Base-by-base conservation (phyloP, 345 rosid genomes). In the Sisymbrium altissimum region DNA sequence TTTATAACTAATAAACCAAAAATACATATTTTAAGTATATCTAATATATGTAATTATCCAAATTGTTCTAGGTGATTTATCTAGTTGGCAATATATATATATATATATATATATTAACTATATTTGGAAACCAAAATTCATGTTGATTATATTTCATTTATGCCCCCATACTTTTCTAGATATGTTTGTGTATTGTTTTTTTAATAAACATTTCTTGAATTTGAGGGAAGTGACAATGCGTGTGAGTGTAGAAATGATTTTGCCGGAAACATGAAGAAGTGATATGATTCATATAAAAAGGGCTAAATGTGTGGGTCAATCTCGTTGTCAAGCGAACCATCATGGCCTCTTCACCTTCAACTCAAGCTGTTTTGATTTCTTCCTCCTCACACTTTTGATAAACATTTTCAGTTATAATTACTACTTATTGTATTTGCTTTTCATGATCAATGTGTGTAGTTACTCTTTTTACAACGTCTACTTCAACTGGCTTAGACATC, bases 181-280 rank as follows among this genome's bases (percentile, higher is more conserved):
- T 45, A 23, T 45, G 50, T 15, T 45, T 15, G 50, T 45, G 50
- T 45, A 6, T 9, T 21, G 3, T 49, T 18, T 10, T 48, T 23
- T 23, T 9, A 13, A 49, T 49, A 19, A 19, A 19, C 54, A 49
- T 49, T 50, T 50, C 35, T 25, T 27, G 18, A 12, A 55, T 56
- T 38, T 30, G 65, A 70, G 64, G 64, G 71, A 44, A 45, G 50
- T 66, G 78, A 46, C 7, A 46, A 74, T 74, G 72, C 72, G 78
- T 74, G 66, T 58, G 58, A 38, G 18, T 74, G 15, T 17, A 57
- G 67, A 66, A 39, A 74, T 74, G 60, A 74, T 66, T 25, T 56
- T 74, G 67, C 66, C 72, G 78, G 78, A 66, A 57, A 57, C 72
- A 66, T 66, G 72, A 66, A 57, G 11, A 66, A 66, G 15, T 57